Percentiles rank a stretch among this genome's conserved stretches.
phyloP scores from a whole-genome alignment of 176 grass and related monocot species.

The Ampelocalamus luodianensis region DNA sequence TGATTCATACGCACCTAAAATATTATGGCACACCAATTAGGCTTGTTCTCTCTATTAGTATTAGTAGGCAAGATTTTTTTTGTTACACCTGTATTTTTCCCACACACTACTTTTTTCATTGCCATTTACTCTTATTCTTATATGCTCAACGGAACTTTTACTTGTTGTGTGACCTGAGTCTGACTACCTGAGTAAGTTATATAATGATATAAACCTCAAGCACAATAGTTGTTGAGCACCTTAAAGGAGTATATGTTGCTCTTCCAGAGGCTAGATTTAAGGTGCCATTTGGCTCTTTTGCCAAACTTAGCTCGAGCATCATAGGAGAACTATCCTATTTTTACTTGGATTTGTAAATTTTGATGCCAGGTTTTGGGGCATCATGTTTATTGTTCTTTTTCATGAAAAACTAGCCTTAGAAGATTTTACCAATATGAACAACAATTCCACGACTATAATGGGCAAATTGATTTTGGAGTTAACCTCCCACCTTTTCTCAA shows the following conservation, averaged over 20 bases:
- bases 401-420: too few relatives aligned
- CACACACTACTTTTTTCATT: not conserved
- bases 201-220: not conserved
- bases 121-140: not conserved
- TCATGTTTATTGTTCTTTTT: too few relatives aligned
- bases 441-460: too few relatives aligned
- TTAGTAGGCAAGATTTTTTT: not conserved
- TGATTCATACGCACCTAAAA: slow-evolving; percentile 14
- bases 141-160: not conserved
- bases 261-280: slow-evolving; percentile 16
- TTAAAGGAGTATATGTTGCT: slow-evolving; percentile 7
- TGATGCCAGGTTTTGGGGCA: too few relatives aligned
- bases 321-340: not conserved
- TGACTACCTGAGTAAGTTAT: slow-evolving; percentile 6
- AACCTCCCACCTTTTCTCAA: too few relatives aligned
- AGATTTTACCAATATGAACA: too few relatives aligned
- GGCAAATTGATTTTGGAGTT: too few relatives aligned
- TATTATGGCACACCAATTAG: not conserved
- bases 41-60: not conserved
- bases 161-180: not conserved
- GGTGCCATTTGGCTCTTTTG: slow-evolving; percentile 1
- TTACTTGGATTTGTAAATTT: too few relatives aligned
- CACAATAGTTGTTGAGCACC: not conserved
- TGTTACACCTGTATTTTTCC: slow-evolving; percentile 10
- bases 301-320: not conserved